Base-by-base conservation (phyloP, 75 land plant species). In the Pinus tabuliformis region DNA sequence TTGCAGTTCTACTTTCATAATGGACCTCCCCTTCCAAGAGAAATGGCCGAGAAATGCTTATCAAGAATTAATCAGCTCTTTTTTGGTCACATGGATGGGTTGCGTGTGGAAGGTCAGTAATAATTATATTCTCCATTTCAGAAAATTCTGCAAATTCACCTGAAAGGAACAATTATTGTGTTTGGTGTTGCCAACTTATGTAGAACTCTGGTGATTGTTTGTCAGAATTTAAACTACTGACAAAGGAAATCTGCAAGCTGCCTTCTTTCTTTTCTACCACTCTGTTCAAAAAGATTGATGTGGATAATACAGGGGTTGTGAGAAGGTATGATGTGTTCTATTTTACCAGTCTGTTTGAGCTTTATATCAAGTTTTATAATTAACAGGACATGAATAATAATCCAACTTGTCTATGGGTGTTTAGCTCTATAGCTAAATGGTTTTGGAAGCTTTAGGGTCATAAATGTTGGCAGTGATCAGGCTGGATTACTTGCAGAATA, bases 1-100 rank as follows among this genome's bases (percentile, higher is more conserved):
- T 64, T 84, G 80, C 90, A 95, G 98, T 95, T 95, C 77, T 95
- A 91, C 79, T 95, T 93, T 72, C 91, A 92, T 65, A 86, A 91
- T 88, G 98, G 97, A 9, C 89, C 88, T 36, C 97, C 99, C 52
- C 79, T 97, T 42, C 87, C 99, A 42, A 86, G 79, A 45, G 97
- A 93, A 61, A 58, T 93, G 79, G 87, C 83, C 37, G 94, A 93
- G 62, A 83, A 86, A 60, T 92, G 85, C 77, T 54, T 93, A 75
- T 83, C 78, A 70, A 88, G 83, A 76, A 83, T 89, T 70, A 80
- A 90, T 80, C 89, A 90, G 57, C 75, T 92, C 77, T 96, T 91
- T 81, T 84, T 80, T 76, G 83, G 86, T 74, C 92, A 89, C 68
- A 26, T 75, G 45, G 89, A 91, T 74, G 99, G 99, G 42, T 65